Evolutionary conservation across 495 filamentous ascomycete species (phyloP), one percentile per base, ranked within the genome.

Genomic region (Lasiosphaeriaceae sp.): DNA sequence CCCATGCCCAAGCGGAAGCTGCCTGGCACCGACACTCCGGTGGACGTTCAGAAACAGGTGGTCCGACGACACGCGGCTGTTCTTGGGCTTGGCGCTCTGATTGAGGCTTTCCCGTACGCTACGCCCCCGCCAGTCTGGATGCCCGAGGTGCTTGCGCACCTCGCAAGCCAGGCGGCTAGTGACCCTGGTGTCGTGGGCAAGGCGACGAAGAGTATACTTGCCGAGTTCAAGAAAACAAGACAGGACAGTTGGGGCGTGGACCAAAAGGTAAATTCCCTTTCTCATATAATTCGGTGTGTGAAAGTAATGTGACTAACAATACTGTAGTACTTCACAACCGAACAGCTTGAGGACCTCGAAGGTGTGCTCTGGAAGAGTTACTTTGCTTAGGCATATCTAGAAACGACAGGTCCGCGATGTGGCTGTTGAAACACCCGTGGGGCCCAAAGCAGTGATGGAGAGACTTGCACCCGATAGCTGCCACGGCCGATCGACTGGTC

Each of bases 331-430:
- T 98, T 98, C 64, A 89, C 89, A 2, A 73, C 83, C 19, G 93
- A 97, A 61, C 94, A 98, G 66, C 80, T 97, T 1, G 94, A 96
- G 69, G 93, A 97, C 69, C 75, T 98, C 20, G 92, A 96, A 63
- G 94, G 94, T 44, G 95, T 97, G 37, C 78, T 99, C 55, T 99
- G 95, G 95, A 97, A 97, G 85, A 96, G 92, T 67, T 99, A 99
- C 69, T 99, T 97, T 78, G 94, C 94, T 54, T 97, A 43, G 14
- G 34, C n/a, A 31, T 3, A 31, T 31, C 9, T 3, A 31, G 9
- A 31, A 31, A 31, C 26, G 26, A 9, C 26, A 31, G 26, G n/a
- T n/a, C n/a, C n/a, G n/a, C n/a, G n/a, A n/a, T n/a, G n/a, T n/a
- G n/a, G n/a, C n/a, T n/a, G n/a, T n/a, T n/a, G n/a, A n/a, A n/a